phyloP scores from a whole-genome alignment of 495 filamentous ascomycete genomes.

The Penicillium goetzii region DNA sequence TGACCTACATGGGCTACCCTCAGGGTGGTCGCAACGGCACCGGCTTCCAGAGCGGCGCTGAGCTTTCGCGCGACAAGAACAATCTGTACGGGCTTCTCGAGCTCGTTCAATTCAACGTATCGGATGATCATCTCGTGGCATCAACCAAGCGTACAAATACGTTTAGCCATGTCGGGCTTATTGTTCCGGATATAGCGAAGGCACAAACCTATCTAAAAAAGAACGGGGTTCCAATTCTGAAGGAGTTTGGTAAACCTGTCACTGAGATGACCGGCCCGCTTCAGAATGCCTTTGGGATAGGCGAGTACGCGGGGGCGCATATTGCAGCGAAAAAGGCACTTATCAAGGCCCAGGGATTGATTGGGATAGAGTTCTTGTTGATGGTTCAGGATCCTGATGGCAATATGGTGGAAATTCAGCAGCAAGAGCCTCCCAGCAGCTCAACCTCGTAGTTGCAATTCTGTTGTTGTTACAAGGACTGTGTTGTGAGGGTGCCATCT shows the following conservation, averaged over 20 bases:
- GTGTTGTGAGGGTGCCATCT: background rate
- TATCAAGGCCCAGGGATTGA: constrained; percentile 6
- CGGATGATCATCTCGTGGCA: constrained; percentile 17
- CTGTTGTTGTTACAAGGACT: background rate
- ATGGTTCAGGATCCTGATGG: background rate
- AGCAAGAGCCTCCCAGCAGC: constrained; percentile 13
- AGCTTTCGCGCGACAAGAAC: background rate
- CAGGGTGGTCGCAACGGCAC: constrained; percentile 41
- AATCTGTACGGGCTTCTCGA: constrained; percentile 39
- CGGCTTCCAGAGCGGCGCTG: constrained; percentile 19
- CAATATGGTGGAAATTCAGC: constrained; percentile 31
- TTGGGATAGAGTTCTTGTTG: background rate
- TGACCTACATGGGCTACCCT: constrained; percentile 37
- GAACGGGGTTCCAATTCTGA: background rate
- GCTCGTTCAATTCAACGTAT: constrained; percentile 29
- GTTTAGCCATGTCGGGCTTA: constrained; percentile 33
- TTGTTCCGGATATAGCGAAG: constrained; percentile 33
- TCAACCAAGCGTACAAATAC: constrained; percentile 26
- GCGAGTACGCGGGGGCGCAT: constrained; percentile 4
- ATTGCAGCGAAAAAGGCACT: constrained; percentile 19
- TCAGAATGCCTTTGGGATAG: background rate
- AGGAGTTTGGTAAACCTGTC: background rate
- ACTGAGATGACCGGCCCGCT: background rate
- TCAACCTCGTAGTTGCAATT: background rate
- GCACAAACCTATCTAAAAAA: constrained; percentile 27